Base-by-base conservation (phyloP, 108 stramenopile genomes). In the Cyclotella kingstonii region DNA sequence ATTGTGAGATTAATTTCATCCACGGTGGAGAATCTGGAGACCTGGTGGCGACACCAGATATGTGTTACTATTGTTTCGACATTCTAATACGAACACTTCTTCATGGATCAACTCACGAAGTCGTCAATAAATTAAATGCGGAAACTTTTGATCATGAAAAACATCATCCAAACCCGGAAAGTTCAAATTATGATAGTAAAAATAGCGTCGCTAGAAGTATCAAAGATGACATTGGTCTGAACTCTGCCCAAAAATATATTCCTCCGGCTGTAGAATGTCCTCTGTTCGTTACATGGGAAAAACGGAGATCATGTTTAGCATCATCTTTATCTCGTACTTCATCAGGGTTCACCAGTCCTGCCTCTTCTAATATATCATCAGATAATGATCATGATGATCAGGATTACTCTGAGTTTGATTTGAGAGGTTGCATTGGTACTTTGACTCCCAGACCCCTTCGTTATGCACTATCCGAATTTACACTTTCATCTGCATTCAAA, bases 241-340 rank as follows among this genome's bases (percentile, higher is more conserved):
- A 29, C 28, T 27, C 41, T 17, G 2, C 18, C 33, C 47, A 30
- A 34, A 33, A 25, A 0, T 40, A 61, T 15, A 44, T 80, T 27
- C 56, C 81, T n/a, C 46, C 66, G 5, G 36, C 46, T 2, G 57
- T 78, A 12, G 46, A 82, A 40, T 83, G 85, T 54, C 90, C 90
- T 9, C 47, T 91, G 4, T 91, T 91, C 59, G 76, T 91, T 26
- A 91, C 90, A 0, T 91, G 90, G 90, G 84, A 87, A 14, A 91
- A 82, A 25, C 50, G 68, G 47, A 47, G 36, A 28, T 54, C 51
- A 3, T 38, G 19, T 15, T 23, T 41, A 34, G 31, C 38, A 2
- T 39, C 54, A 2, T 14, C 38, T 40, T 33, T 52, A n/a, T 33
- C 55, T 57, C 30, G 29, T 26, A 14, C 54, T 7, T 44, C 54